These are phyloP conservation scores for Piromyces sp. DNA, from an alignment of 192 early-diverging fungal species.

Conservation along the genomic window DNA sequence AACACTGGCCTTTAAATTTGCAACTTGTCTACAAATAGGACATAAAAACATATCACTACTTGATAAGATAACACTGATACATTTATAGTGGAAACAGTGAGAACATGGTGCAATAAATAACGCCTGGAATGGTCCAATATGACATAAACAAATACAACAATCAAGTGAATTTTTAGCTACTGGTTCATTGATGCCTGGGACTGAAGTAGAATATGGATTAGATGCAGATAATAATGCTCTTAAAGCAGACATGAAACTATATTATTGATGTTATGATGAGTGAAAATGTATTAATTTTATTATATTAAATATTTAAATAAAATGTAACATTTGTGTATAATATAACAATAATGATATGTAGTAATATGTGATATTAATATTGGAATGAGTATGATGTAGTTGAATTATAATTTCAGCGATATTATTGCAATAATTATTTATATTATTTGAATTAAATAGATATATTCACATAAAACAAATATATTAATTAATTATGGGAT, in stretches of 20 bases:
- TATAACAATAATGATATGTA: too few relatives aligned
- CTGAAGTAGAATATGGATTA: constrained; percentile 21
- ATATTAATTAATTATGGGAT: too few relatives aligned
- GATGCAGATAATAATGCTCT: constrained; percentile 29
- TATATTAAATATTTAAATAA: too few relatives aligned
- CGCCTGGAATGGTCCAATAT: constrained; percentile 35
- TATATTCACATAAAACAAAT: too few relatives aligned
- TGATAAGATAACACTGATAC: constrained; percentile 12
- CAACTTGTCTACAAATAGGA: constrained; percentile 41
- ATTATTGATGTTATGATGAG: too few relatives aligned
- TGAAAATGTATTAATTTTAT: too few relatives aligned
- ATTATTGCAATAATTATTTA: too few relatives aligned
- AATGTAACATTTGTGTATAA: too few relatives aligned
- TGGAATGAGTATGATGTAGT: too few relatives aligned
- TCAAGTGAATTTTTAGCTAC: constrained; percentile 16
- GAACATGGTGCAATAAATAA: constrained; percentile 44
- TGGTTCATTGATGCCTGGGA: constrained; percentile 12
- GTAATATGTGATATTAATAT: too few relatives aligned
- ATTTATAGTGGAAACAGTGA: constrained; percentile 47
- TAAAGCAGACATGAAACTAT: constrained; percentile 25
- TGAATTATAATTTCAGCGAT: too few relatives aligned
- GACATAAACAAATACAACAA: constrained; percentile 38
- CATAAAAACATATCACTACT: constrained; percentile 35
- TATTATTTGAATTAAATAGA: too few relatives aligned
- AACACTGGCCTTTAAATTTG: constrained; percentile 33